phyloP scores from a whole-genome alignment of 352 stramenopile species.

The Thalassiosira hispida region DNA sequence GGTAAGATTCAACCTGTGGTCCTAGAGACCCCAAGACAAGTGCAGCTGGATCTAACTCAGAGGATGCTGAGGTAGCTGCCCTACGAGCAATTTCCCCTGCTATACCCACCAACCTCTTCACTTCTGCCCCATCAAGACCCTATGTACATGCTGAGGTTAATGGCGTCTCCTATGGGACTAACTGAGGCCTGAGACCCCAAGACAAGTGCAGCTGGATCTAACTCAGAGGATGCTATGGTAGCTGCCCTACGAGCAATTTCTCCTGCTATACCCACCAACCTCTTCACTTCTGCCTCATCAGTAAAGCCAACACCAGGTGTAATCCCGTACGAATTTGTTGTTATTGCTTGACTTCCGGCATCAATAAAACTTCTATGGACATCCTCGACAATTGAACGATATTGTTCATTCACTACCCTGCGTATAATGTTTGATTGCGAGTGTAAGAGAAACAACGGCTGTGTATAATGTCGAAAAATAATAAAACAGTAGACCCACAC shows the following conservation, averaged over 20 bases:
- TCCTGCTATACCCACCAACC: conserved; percentile 73
- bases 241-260: conserved; percentile 81
- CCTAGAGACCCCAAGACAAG: conserved; percentile 89
- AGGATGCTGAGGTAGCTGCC: conserved; percentile 45
- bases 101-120: conserved; percentile 62
- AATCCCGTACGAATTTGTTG: conserved; percentile 91
- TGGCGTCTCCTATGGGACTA: too few relatives aligned
- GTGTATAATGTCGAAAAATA: too few relatives aligned
- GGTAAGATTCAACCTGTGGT: conserved; percentile 89
- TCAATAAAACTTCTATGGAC: conserved; percentile 88
- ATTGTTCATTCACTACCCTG: conserved; percentile 83
- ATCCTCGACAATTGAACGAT: conserved; percentile 85
- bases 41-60: conserved; percentile 18
- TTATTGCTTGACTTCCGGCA: conserved; percentile 87
- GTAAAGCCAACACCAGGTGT: conserved; percentile 89
- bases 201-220: conserved; percentile 22
- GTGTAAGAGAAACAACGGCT: too few relatives aligned
- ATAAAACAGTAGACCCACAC: too few relatives aligned
- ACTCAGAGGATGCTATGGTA: conserved; percentile 4
- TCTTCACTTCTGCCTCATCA: conserved; percentile 80
- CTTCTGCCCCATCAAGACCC: conserved; percentile 75
- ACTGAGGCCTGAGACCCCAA: too few relatives aligned
- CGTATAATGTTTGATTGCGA: too few relatives aligned
- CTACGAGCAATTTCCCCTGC: conserved; percentile 83
- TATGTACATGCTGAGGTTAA: background rate